These are phyloP conservation scores for Candida michaelii DNA, from an alignment of 805 yeast species.

Conservation along the genomic window DNA sequence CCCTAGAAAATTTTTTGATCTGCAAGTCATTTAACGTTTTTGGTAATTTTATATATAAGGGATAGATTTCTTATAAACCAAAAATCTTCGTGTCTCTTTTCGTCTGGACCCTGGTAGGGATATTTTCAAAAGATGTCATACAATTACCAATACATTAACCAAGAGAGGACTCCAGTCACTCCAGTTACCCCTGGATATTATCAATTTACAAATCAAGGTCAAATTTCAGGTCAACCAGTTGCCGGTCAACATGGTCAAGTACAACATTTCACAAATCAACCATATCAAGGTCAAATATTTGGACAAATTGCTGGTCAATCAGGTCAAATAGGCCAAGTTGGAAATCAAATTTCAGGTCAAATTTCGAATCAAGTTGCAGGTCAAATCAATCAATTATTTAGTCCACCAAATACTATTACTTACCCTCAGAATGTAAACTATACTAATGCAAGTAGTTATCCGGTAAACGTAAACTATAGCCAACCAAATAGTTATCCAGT, in stretches of 20 bases:
- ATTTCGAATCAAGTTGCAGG: background rate
- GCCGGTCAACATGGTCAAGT: background rate
- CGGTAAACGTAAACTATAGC: background rate
- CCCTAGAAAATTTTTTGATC: conserved; percentile 3
- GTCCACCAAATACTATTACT: background rate
- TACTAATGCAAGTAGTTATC: background rate
- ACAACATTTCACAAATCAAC: background rate
- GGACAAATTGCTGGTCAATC: background rate
- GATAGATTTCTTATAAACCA: background rate
- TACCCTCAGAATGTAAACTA: background rate
- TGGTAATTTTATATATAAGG: conserved; percentile 3
- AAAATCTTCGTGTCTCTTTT: background rate
- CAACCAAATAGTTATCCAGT: background rate
- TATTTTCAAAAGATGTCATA: background rate
- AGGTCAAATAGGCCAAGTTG: background rate
- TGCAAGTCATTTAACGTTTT: conserved; percentile 6
- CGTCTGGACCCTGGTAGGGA: conserved; percentile 1
- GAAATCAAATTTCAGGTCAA: background rate
- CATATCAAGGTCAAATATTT: background rate
- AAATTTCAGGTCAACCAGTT: background rate
- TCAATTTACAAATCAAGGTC: conserved; percentile 1
- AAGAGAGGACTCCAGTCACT: background rate
- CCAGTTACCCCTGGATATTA: conserved; percentile 1
- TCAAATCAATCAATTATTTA: background rate
- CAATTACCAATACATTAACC: conserved; percentile 1